Base-by-base conservation (phyloP, 345 rosid species). In the Eucalyptus camaldulensis region DNA sequence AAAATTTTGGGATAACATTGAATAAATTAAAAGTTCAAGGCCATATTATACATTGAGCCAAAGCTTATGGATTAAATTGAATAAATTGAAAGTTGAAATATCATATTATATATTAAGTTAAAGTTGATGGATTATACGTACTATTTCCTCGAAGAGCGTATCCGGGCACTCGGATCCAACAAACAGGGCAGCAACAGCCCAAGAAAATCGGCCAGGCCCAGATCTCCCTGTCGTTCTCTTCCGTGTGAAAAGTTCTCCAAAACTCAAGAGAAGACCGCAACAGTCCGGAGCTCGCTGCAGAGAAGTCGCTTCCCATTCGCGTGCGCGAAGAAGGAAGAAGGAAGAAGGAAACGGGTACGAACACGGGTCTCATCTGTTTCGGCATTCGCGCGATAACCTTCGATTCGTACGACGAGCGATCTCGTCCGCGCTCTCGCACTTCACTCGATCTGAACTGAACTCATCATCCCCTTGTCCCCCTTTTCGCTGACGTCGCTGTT, bases 1-100 rank as follows among this genome's bases (percentile, higher is more conserved):
- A 24, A 24, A 10, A 24, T 0, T 24, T 25, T 22, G 2, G 13
- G 29, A 56, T 25, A 13, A 56, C 0, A 56, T 24, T 1, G 3
- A 56, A 56, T 1, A 24, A 53, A 22, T 56, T 24, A 6, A 56
- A 24, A 56, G 29, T 24, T 56, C 1, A 56, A 9, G 6, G 4
- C 1, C 13, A 24, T 56, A 56, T 24, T 56, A 9, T 24, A 56
- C 0, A 56, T 10, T 0, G 6, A 56, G 29, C 2, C 24, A 56
- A 22, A 56, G 1, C 24, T 10, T 5, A 22, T 4, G 3, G 0
- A 56, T 56, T 8, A 56, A 22, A 24, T 56, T 56, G 3, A 1
- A 56, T 5, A 56, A 24, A 56, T 56, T 24, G 0, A 22, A 56
- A 24, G 13, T 56, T 56, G 6, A 25, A 5, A 4, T 1, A 56